A percentile compares a stretch with the other conserved stretches of the same genome.
Conservation (phyloP, 108 stramenopile species). For the Asterionellopsis glacialis region DNA sequence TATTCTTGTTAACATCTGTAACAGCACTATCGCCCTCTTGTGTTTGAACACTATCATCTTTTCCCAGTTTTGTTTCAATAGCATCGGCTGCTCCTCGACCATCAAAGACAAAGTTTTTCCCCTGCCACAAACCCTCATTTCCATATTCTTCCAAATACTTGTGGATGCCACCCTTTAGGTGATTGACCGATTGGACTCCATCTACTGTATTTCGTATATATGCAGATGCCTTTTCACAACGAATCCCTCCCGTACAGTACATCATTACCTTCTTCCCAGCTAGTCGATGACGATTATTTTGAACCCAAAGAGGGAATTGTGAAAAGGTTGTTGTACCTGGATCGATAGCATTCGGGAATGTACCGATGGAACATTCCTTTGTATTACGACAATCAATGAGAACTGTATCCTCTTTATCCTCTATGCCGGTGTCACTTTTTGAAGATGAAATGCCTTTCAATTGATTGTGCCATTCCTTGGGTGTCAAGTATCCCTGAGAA, state of each 20-base stretch:
- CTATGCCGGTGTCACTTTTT: constrained; percentile 1
- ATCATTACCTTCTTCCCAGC: constrained; percentile 61
- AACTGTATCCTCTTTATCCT: constrained; percentile 42
- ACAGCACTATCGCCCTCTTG: constrained; percentile 5
- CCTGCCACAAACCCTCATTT: constrained; percentile 46
- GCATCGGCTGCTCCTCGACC: constrained; percentile 36
- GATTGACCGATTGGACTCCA: constrained; percentile 47
- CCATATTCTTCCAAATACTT: constrained; percentile 80
- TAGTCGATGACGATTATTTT: constrained; percentile 25
- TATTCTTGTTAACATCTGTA: not conserved
- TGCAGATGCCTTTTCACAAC: constrained; percentile 90
- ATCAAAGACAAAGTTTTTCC: constrained; percentile 89
- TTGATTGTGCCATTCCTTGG: constrained; percentile 70
- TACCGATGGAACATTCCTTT: constrained; percentile 77
- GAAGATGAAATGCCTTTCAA: constrained; percentile 21
- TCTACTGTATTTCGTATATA: constrained; percentile 51
- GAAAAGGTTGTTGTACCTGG: constrained; percentile 46
- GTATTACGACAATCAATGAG: constrained; percentile 81
- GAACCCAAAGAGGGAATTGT: constrained; percentile 58
- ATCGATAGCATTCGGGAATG: constrained; percentile 42
- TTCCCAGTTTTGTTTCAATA: constrained; percentile 7
- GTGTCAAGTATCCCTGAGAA: constrained; percentile 69
- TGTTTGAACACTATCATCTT: not conserved
- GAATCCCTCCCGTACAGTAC: constrained; percentile 94
- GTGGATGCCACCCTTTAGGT: constrained; percentile 85